Conservation (phyloP, 495 filamentous ascomycete species). For the Podospora fimiseda region DNA sequence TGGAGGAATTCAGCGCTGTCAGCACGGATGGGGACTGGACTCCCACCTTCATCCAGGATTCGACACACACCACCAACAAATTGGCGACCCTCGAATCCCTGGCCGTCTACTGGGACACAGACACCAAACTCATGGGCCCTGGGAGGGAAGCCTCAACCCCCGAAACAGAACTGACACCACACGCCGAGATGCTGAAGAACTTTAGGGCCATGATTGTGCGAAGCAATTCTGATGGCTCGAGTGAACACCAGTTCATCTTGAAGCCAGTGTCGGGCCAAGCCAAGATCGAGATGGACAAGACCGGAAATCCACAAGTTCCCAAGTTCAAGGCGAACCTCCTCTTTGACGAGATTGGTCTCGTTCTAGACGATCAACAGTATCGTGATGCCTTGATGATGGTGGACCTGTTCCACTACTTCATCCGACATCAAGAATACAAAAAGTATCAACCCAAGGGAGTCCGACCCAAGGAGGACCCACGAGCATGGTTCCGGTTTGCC, state of each 20-base stretch:
- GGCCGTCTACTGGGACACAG: constrained; percentile 96
- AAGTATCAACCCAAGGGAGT: constrained; percentile 80
- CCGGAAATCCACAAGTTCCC: constrained; percentile 68
- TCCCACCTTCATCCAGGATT: constrained; percentile 88
- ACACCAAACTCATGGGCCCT: constrained; percentile 71
- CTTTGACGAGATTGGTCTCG: constrained; percentile 93
- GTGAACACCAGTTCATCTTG: constrained; percentile 82
- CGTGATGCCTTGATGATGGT: constrained; percentile 95
- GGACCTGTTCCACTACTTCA: constrained; percentile 96
- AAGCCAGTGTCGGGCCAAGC: constrained; percentile 91
- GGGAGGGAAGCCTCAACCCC: constrained; percentile 64
- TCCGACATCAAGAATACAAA: constrained; percentile 95
- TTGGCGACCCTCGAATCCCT: constrained; percentile 79
- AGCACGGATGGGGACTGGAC: constrained; percentile 92
- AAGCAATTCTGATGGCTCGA: constrained; percentile 44
- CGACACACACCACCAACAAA: constrained; percentile 78
- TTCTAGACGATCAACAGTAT: constrained; percentile 94
- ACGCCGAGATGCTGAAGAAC: constrained; percentile 66
- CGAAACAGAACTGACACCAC: constrained; percentile 39
- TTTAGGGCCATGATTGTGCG: constrained; percentile 72
- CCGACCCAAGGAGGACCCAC: constrained; percentile 80
- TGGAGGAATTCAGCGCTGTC: constrained; percentile 92
- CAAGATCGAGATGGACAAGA: constrained; percentile 89
- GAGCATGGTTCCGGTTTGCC: constrained; percentile 87
- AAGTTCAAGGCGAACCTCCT: constrained; percentile 85